Conservation (phyloP, 163 green algal genomes). For the Trebouxia gelatinosa region DNA sequence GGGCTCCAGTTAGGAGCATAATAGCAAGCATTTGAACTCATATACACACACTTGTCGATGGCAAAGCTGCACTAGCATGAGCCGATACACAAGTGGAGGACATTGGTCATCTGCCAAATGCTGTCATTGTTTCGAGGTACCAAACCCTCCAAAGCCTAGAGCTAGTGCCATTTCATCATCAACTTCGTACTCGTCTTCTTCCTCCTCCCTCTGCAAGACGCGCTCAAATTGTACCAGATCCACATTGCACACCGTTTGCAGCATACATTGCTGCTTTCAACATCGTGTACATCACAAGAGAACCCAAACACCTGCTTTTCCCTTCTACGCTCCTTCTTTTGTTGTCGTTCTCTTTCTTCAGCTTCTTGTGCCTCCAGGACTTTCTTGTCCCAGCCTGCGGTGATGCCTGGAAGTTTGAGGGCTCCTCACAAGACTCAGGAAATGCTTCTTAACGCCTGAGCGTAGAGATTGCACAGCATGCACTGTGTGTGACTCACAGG, state of each 20-base stretch:
- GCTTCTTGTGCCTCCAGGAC: constrained; percentile 57
- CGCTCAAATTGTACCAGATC: no score
- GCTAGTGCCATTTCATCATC: constrained; percentile 86
- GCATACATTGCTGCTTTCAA: neutral
- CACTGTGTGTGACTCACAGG: no score
- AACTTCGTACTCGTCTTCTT: constrained; percentile 60
- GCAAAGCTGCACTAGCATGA: no score
- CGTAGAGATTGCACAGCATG: no score
- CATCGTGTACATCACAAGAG: neutral
- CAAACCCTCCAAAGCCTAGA: constrained; percentile 97
- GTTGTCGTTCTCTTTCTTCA: constrained; percentile 47
- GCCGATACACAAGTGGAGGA: no score
- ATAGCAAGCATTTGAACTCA: no score
- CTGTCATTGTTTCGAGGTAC: constrained; percentile 52
- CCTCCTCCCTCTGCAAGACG: constrained; percentile 47
- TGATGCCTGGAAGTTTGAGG: neutral
- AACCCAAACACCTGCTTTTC: neutral
- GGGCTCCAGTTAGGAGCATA: no score
- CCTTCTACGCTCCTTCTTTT: constrained; percentile 28
- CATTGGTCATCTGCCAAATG: no score
- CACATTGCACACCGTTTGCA: neutral
- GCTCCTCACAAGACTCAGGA: neutral
- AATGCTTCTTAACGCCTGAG: neutral
- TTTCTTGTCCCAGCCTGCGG: constrained; percentile 52
- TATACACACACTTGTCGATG: no score